Evolutionary conservation across 1,284 basidiomycete species (phyloP).

Genomic region (Ceratobasidium sp.): DNA sequence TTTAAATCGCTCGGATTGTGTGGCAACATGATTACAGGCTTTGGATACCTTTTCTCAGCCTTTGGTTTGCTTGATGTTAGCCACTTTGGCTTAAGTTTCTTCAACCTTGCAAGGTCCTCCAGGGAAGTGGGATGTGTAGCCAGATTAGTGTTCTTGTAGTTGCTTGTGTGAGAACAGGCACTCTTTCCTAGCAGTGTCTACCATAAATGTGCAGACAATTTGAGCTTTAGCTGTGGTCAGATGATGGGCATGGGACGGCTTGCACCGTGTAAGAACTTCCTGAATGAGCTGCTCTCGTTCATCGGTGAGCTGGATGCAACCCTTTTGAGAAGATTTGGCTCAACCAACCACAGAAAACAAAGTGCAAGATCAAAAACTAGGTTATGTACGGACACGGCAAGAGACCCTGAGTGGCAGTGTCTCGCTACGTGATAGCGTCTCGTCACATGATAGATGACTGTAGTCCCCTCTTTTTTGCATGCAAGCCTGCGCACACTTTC

Average conservation of each 20-base stretch:
- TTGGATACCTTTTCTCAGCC: not conserved
- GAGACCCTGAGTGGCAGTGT: too few species aligned
- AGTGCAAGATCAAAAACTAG: too few species aligned
- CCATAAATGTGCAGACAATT: constrained; percentile 16
- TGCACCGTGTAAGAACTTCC: not conserved
- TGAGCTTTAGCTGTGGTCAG: constrained; percentile 17
- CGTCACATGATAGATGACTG: constrained; percentile 40
- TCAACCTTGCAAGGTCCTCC: not conserved
- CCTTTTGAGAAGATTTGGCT: too few species aligned
- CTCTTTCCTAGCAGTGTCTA: not conserved
- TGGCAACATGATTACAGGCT: not conserved
- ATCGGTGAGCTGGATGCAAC: too few species aligned
- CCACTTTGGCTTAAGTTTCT: not conserved
- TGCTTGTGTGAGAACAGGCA: constrained; percentile 29
- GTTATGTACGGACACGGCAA: too few species aligned
- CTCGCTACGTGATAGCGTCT: constrained; percentile 6
- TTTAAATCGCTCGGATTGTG: too few species aligned
- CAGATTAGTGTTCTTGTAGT: constrained; percentile 31
- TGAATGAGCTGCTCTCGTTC: not conserved
- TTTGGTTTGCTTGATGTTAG: not conserved
- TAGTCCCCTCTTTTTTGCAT: constrained; percentile 26
- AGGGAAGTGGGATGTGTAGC: too few species aligned
- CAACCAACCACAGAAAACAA: too few species aligned
- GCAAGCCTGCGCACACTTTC: constrained; percentile 28
- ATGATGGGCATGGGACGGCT: constrained; percentile 21